phyloP scores from a whole-genome alignment of 1,284 basidiomycete species.

The Ganoderma boninense region DNA sequence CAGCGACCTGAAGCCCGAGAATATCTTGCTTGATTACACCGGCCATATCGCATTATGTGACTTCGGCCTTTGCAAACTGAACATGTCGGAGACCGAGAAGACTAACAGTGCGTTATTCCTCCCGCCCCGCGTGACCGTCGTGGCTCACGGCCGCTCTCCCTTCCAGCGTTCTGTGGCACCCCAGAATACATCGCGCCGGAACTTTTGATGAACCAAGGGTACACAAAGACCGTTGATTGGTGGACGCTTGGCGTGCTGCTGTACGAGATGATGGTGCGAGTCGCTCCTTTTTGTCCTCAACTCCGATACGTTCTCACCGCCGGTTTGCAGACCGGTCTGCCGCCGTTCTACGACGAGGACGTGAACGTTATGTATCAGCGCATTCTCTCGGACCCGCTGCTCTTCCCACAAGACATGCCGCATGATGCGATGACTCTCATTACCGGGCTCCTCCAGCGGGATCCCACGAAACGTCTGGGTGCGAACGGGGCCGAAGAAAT shows the following conservation, averaged over 20 bases:
- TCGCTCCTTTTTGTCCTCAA: background rate
- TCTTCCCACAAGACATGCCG: constrained; percentile 92
- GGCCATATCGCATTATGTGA: constrained; percentile 99
- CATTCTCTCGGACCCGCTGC: constrained; percentile 93
- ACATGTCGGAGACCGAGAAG: constrained; percentile 98
- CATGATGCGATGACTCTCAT: constrained; percentile 92
- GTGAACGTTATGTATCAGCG: constrained; percentile 99
- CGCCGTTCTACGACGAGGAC: constrained; percentile 99
- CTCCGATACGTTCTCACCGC: constrained; percentile 5
- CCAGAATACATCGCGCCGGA: constrained; percentile 98
- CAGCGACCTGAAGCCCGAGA: constrained; percentile 96
- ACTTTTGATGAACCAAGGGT: constrained; percentile 94
- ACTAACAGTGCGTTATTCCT: constrained; percentile 83
- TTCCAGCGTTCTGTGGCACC: constrained; percentile 95
- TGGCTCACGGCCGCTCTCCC: constrained; percentile 8
- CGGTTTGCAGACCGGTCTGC: constrained; percentile 81
- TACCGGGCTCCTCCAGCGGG: constrained; percentile 87
- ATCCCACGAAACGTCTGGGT: constrained; percentile 87
- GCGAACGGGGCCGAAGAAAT: constrained; percentile 96
- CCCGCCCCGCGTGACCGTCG: background rate
- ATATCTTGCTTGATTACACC: constrained; percentile 96
- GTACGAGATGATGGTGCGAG: constrained; percentile 94
- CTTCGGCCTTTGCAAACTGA: constrained; percentile 98
- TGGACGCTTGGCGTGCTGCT: constrained; percentile 98
- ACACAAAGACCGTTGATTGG: constrained; percentile 99